Base-by-base conservation (phyloP, 805 yeast genomes). In the Priceomyces castillae region DNA sequence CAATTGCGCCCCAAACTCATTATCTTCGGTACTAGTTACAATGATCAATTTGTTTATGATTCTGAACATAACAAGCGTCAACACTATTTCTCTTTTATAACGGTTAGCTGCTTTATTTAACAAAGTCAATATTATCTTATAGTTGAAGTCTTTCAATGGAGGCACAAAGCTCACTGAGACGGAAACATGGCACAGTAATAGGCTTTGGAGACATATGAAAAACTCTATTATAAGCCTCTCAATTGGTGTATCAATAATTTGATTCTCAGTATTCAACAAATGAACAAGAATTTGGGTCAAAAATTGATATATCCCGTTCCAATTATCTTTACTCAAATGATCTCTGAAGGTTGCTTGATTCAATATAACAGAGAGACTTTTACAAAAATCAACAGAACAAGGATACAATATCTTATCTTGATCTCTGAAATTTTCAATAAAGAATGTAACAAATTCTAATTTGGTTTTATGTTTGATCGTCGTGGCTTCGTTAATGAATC, bases 31-130 rank as follows among this genome's bases (percentile, higher is more conserved):
- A 2, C 78, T 65, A 3, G 73, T 54, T n/a, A 65, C 59, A 0
- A 74, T 48, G 5, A 81, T 50, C 3, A 73, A 50, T 28, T 66
- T 69, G 53, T 81, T 82, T 14, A 76, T 57, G 12, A 82, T 57
- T 40, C 67, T 66, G 35, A 81, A 53, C 2, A 59, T 42, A 5
- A 48, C 40, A 2, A 62, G 49, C 18, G 58, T 46, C 17, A 61
- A 40, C 2, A 56, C 40, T 35, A 48, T 54, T 41, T 67, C 72
- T 25, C 57, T 59, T 44, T 52, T 55, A 37, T 46, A 53, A 2
- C 37, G 17, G 5, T 44, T 41, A 5, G 49, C 39, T 1, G 61
- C 48, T n/a, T 46, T 45, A 10, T 41, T 43, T 10, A 65, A 33
- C 2, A 62, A 23, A 5, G 41, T 44, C 11, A 59, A 40, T 12